Evolutionary conservation across 2,329 filamentous ascomycete genomes (phyloP).

Genomic region (Colletotrichum sp.): DNA sequence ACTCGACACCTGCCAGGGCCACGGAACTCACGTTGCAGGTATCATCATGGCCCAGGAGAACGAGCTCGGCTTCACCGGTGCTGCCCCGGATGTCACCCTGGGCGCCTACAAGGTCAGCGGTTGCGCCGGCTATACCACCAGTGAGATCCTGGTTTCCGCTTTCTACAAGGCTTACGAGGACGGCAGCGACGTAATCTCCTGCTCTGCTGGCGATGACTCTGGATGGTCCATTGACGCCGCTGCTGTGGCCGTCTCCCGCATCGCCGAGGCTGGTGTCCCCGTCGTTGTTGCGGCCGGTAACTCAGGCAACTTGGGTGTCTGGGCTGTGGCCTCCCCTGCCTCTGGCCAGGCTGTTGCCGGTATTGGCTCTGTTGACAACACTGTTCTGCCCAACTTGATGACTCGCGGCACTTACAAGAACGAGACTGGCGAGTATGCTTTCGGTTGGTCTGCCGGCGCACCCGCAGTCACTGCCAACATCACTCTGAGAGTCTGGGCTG

Average conservation of each 20-base stretch:
- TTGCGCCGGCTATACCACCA: conserved; percentile 35
- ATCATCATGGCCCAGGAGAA: conserved; percentile 49
- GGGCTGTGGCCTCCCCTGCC: conserved; percentile 26
- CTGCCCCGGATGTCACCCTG: conserved; percentile 44
- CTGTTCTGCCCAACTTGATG: conserved; percentile 19
- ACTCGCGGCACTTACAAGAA: conserved; percentile 20
- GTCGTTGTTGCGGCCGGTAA: conserved; percentile 32
- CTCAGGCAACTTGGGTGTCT: conserved; percentile 26
- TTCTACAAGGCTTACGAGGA: conserved; percentile 49
- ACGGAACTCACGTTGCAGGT: conserved; percentile 51
- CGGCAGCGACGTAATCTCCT: conserved; percentile 37
- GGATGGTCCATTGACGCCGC: conserved; percentile 32
- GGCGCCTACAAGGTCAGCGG: conserved; percentile 44
- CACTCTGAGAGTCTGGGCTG: conserved; percentile 8
- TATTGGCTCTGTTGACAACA: conserved; percentile 29
- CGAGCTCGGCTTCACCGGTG: conserved; percentile 42
- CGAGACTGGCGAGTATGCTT: neutral
- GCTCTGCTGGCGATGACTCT: conserved; percentile 28
- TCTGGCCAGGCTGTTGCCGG: conserved; percentile 27
- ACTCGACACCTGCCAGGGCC: conserved; percentile 40
- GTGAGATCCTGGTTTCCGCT: conserved; percentile 45
- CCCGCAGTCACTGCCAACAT: conserved; percentile 2
- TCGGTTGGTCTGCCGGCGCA: conserved; percentile 16
- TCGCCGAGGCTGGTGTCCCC: conserved; percentile 32
- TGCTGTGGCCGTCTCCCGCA: conserved; percentile 29